These are phyloP conservation scores for Trichophyton equinum DNA, from an alignment of 2,329 filamentous ascomycete species.

Conservation along the genomic window DNA sequence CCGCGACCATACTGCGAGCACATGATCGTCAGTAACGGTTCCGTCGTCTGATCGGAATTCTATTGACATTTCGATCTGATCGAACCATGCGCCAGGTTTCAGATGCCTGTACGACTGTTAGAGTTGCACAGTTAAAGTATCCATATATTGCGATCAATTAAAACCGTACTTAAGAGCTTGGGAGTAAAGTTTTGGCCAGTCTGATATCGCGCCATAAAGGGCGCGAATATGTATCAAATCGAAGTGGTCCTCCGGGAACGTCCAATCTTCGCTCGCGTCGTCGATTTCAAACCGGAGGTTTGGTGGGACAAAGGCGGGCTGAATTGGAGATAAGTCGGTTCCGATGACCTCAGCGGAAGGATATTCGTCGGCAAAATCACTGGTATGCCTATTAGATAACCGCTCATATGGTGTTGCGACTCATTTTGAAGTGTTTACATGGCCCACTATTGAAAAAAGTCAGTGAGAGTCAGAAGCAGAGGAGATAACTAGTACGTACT, in stretches of 20 bases:
- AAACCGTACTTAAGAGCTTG: conserved; percentile 14
- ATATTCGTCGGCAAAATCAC: conserved; percentile 27
- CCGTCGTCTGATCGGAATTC: conserved; percentile 18
- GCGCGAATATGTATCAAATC: conserved; percentile 41
- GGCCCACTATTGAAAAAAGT: conserved; percentile 4
- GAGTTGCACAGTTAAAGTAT: background rate
- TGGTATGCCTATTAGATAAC: conserved; percentile 7
- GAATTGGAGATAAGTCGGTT: conserved; percentile 52
- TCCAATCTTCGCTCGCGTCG: conserved; percentile 47
- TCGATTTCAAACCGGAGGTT: conserved; percentile 61
- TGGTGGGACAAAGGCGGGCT: conserved; percentile 48
- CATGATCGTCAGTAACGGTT: conserved; percentile 16
- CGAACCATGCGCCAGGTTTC: conserved; percentile 18
- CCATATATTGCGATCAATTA: background rate
- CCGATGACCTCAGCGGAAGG: conserved; percentile 46
- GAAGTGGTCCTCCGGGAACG: conserved; percentile 34
- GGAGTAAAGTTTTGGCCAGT: conserved; percentile 17
- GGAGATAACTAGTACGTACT: background rate
- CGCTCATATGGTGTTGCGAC: background rate
- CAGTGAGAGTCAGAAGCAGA: background rate
- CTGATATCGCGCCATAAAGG: conserved; percentile 16
- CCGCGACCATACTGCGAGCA: conserved; percentile 18
- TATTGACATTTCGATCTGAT: conserved; percentile 20
- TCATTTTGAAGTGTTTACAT: conserved; percentile 3
- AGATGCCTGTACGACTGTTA: conserved; percentile 12